A percentile compares a stretch with the other conserved stretches of the same genome.
phyloP scores from a whole-genome alignment of 192 early-diverging fungal genomes.

The Rhizophagus sp. region DNA sequence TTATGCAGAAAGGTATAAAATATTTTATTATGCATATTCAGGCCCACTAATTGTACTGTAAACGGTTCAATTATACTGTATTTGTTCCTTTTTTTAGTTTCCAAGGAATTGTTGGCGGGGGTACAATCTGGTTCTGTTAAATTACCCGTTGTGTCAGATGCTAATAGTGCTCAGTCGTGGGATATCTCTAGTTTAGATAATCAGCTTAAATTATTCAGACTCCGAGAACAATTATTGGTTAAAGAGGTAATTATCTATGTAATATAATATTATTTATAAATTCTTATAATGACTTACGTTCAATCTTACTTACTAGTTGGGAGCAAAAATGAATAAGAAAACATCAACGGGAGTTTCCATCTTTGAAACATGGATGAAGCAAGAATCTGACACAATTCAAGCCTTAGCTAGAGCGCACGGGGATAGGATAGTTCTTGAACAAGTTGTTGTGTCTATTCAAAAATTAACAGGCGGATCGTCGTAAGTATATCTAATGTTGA shows the following conservation, averaged over 20 bases:
- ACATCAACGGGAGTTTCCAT: slow-evolving; percentile 48
- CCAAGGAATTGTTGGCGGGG: slow-evolving; percentile 69
- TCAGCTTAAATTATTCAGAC: slow-evolving; percentile 49
- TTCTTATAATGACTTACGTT: background rate
- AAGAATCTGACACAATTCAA: slow-evolving; percentile 73
- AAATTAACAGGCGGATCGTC: slow-evolving; percentile 37
- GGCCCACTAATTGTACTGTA: no score
- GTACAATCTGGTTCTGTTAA: slow-evolving; percentile 48
- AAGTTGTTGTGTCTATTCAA: slow-evolving; percentile 46
- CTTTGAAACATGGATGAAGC: slow-evolving; percentile 78
- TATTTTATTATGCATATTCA: background rate
- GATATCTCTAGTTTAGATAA: slow-evolving; percentile 46
- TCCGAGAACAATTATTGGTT: slow-evolving; percentile 48
- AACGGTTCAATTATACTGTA: background rate
- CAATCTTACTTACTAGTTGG: slow-evolving; percentile 36
- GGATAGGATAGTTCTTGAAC: slow-evolving; percentile 63
- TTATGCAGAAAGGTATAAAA: slow-evolving; percentile 63
- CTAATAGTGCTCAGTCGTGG: slow-evolving; percentile 45
- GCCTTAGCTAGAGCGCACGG: slow-evolving; percentile 65
- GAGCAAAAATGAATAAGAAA: slow-evolving; percentile 52
- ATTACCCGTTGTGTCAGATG: slow-evolving; percentile 43
- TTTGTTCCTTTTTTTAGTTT: slow-evolving; percentile 34
- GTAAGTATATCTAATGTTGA: slow-evolving; percentile 26
- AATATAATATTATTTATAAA: background rate
- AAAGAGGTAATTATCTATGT: slow-evolving; percentile 39